Percentiles rank a stretch among this genome's conserved stretches.
phyloP scores from a whole-genome alignment of 1,284 basidiomycete species.

The Crucibulum parvulum region DNA sequence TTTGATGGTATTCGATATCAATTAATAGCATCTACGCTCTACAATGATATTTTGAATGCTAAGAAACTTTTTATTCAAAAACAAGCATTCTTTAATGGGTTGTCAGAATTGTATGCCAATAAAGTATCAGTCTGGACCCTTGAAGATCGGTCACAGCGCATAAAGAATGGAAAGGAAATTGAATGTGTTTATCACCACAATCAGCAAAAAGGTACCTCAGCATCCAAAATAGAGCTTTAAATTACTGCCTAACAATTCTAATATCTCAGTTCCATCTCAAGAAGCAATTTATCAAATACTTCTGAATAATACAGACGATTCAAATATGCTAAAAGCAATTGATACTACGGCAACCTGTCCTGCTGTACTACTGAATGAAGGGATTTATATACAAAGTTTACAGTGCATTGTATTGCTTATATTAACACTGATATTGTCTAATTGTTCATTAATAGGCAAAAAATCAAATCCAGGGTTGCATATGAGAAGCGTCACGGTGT shows the following conservation, averaged over 20 bases:
- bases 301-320: not conserved
- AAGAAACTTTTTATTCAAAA: conserved; percentile 2
- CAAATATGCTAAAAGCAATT: too few species aligned
- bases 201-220: conserved; percentile 9
- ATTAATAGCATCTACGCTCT: conserved; percentile 5
- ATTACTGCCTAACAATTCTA: not conserved
- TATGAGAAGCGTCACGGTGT: too few species aligned
- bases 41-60: conserved; percentile 9
- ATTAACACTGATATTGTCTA: too few species aligned
- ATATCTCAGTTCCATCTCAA: conserved; percentile 14
- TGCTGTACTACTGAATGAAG: too few species aligned
- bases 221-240: not conserved
- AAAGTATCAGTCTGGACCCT: conserved; percentile 11
- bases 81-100: conserved; percentile 9
- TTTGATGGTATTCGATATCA: not conserved
- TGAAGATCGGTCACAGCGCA: conserved; percentile 2
- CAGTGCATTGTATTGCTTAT: too few species aligned
- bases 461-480: too few species aligned
- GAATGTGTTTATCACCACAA: conserved; percentile 20
- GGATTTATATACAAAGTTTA: too few species aligned
- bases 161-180: conserved; percentile 6
- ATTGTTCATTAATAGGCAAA: too few species aligned
- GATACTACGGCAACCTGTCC: too few species aligned
- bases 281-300: conserved; percentile 5
- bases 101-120: conserved; percentile 8